These are phyloP conservation scores for Malus asiatica DNA, from an alignment of 306 rosid genomes.

Conservation along the genomic window DNA sequence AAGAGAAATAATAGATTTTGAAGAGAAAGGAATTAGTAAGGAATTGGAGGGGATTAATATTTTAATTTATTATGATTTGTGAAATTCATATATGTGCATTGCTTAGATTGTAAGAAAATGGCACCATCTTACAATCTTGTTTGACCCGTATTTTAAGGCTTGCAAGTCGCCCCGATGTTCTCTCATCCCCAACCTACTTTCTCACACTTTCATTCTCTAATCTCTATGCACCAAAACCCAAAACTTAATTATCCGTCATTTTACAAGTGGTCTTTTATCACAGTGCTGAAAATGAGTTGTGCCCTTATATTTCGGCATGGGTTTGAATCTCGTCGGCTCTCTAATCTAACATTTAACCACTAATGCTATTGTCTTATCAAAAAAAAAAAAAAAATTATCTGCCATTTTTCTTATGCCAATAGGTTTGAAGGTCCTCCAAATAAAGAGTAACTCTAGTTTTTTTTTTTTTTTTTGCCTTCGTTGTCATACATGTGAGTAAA, in stretches of 20 bases:
- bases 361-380: too few relatives aligned
- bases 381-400: neutral
- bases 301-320: too few relatives aligned
- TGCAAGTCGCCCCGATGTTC: constrained; percentile 56
- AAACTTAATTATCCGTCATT: neutral
- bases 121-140: constrained; percentile 53
- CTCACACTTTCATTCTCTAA: neutral
- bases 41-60: neutral
- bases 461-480: too few relatives aligned
- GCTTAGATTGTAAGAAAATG: constrained; percentile 67
- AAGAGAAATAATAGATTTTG: constrained; percentile 18
- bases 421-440: neutral
- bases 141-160: constrained; percentile 85
- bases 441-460: too few relatives aligned
- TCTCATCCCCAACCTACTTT: constrained; percentile 53
- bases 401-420: neutral
- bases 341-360: too few relatives aligned
- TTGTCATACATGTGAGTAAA: too few relatives aligned
- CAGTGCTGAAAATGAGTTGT: too few relatives aligned
- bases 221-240: constrained; percentile 25
- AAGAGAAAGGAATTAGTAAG: constrained; percentile 10
- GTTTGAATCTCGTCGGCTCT: too few relatives aligned
- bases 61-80: neutral
- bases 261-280: too few relatives aligned
- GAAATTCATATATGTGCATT: neutral